Evolutionary conservation across 2,329 filamentous ascomycete species (phyloP), one percentile per base, ranked within the genome.

Genomic region (Colletotrichum horii): DNA sequence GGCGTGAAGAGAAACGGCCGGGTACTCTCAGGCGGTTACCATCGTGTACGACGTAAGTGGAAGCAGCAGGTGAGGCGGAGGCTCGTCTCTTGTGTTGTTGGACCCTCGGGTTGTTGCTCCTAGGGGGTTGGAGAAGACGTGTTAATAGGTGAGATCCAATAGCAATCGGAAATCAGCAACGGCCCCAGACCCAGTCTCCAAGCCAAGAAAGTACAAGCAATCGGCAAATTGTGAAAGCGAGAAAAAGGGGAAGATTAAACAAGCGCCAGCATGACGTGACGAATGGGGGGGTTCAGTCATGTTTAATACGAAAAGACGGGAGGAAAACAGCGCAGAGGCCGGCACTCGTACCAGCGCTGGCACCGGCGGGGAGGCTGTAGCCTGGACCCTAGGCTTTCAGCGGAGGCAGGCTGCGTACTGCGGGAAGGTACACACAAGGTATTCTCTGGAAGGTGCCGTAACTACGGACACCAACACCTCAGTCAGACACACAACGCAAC

Each of bases 41-140:
- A 78, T 78, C 76, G 66, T 71, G 60, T 60, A 28, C 24, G 65
- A 61, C 34, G 55, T 74, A 74, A 24, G 70, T 66, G 19, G 65
- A 72, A 75, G 69, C 60, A 43, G 70, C 64, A 61, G 77, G 76
- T 24, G 76, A 71, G 28, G 77, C 77, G n/a, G 77, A 76, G 9
- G 76, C 71, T 14, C 73, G 70, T 61, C 77, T 74, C 52, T 76
- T 73, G 71, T 78, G 77, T 66, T 77, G 77, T 14, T 71, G 72
- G n/a, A 60, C 60, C 22, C 73, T 71, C 16, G 75, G 75, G 34
- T 74, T 52, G 43, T 52, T 52, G n/a, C 43, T 71, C 61, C 75
- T 78, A 36, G 67, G 48, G 22, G 74, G 70, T 38, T 66, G 60
- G 56, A 72, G 56, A 68, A 24, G 58, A 48, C 26, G 64, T 72